These are phyloP conservation scores for Lactarius pseudohatsudake DNA, from an alignment of 768 basidiomycete genomes.

Conservation along the genomic window DNA sequence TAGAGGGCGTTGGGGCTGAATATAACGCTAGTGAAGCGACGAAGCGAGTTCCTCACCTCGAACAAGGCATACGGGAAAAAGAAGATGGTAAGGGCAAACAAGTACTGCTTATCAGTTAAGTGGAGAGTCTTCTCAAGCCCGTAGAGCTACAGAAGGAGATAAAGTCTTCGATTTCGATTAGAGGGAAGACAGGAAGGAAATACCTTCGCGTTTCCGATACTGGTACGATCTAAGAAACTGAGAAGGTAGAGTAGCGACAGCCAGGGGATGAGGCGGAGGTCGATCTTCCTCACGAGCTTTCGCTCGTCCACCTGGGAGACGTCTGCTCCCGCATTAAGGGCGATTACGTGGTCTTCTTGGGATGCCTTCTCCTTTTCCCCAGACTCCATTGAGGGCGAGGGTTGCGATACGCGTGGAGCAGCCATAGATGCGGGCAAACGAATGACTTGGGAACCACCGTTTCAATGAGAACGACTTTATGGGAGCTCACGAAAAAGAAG, in stretches of 20 bases:
- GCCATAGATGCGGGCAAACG: background rate
- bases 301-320: constrained; percentile 63
- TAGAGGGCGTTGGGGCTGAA: constrained; percentile 23
- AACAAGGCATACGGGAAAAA: constrained; percentile 64
- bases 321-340: constrained; percentile 52
- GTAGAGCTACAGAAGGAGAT: constrained; percentile 50
- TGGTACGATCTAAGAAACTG: constrained; percentile 64
- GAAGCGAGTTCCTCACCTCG: constrained; percentile 45
- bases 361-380: constrained; percentile 21
- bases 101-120: constrained; percentile 65
- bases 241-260: constrained; percentile 73
- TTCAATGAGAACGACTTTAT: background rate
- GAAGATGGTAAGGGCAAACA: constrained; percentile 59
- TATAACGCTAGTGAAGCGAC: background rate
- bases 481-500: background rate
- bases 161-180: background rate
- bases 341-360: constrained; percentile 24
- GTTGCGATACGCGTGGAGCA: background rate
- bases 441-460: background rate
- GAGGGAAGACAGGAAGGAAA: constrained; percentile 3
- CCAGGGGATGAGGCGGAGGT: constrained; percentile 67
- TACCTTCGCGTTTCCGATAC: constrained; percentile 51
- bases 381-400: constrained; percentile 1
- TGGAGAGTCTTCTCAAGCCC: constrained; percentile 56
- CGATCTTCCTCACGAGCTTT: constrained; percentile 68